These are phyloP conservation scores for Elsinoe necatrix DNA, from an alignment of 2,329 filamentous ascomycete genomes.

Conservation along the genomic window DNA sequence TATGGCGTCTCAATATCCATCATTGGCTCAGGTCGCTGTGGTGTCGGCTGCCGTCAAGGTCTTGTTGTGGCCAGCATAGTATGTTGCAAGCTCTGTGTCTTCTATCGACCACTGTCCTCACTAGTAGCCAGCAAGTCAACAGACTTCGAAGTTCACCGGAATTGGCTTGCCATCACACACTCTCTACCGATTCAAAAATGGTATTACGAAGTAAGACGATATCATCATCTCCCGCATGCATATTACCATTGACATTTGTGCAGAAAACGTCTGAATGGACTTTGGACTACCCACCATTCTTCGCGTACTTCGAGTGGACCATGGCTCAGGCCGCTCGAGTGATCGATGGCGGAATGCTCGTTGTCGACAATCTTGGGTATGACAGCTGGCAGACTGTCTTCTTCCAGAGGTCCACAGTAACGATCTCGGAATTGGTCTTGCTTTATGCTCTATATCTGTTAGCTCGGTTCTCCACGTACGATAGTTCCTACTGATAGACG, in stretches of 20 bases:
- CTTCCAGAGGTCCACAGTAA: slow-evolving; percentile 85
- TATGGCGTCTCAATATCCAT: slow-evolving; percentile 81
- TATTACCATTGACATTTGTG: slow-evolving; percentile 15
- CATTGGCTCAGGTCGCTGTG: slow-evolving; percentile 79
- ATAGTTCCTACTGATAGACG: slow-evolving; percentile 19
- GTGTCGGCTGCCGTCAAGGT: slow-evolving; percentile 84
- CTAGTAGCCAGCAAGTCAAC: slow-evolving; percentile 71
- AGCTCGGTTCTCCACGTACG: slow-evolving; percentile 19
- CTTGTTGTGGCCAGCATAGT: slow-evolving; percentile 91
- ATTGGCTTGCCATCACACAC: slow-evolving; percentile 95
- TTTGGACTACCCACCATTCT: slow-evolving; percentile 96
- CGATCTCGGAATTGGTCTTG: slow-evolving; percentile 74
- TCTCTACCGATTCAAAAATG: slow-evolving; percentile 79
- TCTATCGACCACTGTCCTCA: slow-evolving; percentile 17
- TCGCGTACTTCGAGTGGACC: slow-evolving; percentile 92
- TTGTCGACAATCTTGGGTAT: slow-evolving; percentile 71
- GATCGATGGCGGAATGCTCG: slow-evolving; percentile 72
- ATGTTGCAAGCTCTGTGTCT: slow-evolving; percentile 35
- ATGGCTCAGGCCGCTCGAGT: slow-evolving; percentile 73
- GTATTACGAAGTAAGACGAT: slow-evolving; percentile 68
- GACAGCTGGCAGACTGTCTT: slow-evolving; percentile 90
- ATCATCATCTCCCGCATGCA: background rate
- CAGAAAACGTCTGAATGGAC: slow-evolving; percentile 97
- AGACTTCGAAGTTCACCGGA: slow-evolving; percentile 97
- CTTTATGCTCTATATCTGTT: slow-evolving; percentile 74